Evolutionary conservation across 306 rosid species (phyloP).

Genomic region (Boehmeria nivea): DNA sequence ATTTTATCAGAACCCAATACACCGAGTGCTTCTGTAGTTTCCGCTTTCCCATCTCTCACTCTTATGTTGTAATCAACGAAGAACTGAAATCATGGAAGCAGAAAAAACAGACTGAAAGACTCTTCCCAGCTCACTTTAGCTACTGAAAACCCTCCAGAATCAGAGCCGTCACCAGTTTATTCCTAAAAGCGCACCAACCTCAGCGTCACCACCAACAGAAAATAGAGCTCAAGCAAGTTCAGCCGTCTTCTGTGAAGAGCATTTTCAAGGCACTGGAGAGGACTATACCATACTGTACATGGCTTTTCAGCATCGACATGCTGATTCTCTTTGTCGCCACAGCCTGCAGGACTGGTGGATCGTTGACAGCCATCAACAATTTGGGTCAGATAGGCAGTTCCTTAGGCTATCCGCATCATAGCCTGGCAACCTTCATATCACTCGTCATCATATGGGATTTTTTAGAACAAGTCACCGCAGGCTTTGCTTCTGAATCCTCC

Average conservation of each 20-base stretch:
- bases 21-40: slow-evolving; percentile 7
- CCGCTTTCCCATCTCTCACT: background rate
- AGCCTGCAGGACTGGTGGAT: slow-evolving; percentile 4
- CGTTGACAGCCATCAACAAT: slow-evolving; percentile 12
- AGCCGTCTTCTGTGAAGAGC: background rate
- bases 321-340: slow-evolving; percentile 6
- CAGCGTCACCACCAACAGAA: background rate
- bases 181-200: background rate
- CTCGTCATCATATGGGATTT: slow-evolving; percentile 17
- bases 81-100: slow-evolving; percentile 7
- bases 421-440: slow-evolving; percentile 1
- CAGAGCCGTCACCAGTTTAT: background rate
- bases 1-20: background rate
- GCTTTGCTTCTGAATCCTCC: slow-evolving; percentile 12
- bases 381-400: slow-evolving; percentile 15
- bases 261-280: slow-evolving; percentile 10
- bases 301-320: slow-evolving; percentile 13
- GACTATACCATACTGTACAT: slow-evolving; percentile 9
- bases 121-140: background rate
- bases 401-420: background rate
- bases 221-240: background rate
- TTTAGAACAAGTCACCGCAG: slow-evolving; percentile 12
- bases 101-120: background rate
- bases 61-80: background rate
- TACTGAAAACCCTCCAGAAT: background rate